phyloP scores from a whole-genome alignment of 306 rosid genomes.

The Lotus japonicus region DNA sequence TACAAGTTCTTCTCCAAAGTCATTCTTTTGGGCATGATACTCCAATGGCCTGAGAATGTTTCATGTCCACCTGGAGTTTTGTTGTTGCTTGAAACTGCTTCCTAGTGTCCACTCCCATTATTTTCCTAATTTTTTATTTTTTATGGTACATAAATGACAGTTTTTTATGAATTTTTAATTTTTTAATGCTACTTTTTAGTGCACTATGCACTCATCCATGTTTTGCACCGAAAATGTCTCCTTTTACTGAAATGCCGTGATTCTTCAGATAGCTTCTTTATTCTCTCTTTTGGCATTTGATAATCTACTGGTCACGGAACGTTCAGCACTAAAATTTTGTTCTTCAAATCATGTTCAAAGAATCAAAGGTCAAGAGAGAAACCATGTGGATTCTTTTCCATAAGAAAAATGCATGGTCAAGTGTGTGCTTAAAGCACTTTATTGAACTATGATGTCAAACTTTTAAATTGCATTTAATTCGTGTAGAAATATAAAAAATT shows the following conservation, averaged over 20 bases:
- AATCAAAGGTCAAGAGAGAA: slow-evolving; percentile 19
- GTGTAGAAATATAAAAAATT: too few relatives aligned
- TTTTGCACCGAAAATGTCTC: slow-evolving; percentile 24
- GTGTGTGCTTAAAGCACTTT: too few relatives aligned
- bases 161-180: not conserved
- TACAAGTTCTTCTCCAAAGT: too few relatives aligned
- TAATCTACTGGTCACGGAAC: slow-evolving; percentile 26
- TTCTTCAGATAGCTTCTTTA: slow-evolving; percentile 7
- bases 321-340: slow-evolving; percentile 18
- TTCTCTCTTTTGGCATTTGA: slow-evolving; percentile 11
- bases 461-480: too few relatives aligned
- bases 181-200: not conserved
- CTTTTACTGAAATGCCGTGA: slow-evolving; percentile 20
- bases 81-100: not conserved
- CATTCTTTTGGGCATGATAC: not conserved
- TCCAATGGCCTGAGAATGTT: not conserved
- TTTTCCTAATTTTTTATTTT: not conserved
- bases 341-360: slow-evolving; percentile 12
- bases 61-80: not conserved
- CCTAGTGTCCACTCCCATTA: not conserved
- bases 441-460: too few relatives aligned
- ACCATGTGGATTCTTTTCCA: slow-evolving; percentile 22
- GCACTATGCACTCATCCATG: not conserved
- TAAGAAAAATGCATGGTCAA: too few relatives aligned
- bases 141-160: not conserved